Evolutionary conservation across 169 alveolate species (phyloP).

Genomic region (Fabrea salina): DNA sequence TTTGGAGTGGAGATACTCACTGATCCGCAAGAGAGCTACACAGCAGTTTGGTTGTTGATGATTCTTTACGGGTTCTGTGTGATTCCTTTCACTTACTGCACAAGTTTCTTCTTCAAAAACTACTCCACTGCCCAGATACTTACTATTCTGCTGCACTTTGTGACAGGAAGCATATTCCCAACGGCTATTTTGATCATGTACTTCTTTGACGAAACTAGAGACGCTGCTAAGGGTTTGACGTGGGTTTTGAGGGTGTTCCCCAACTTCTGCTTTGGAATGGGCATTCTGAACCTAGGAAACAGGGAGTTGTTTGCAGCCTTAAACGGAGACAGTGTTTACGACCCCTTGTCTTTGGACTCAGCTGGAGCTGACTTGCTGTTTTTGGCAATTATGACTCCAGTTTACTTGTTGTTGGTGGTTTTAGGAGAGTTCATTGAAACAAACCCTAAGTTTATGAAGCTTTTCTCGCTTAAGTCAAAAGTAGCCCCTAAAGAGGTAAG

Average conservation of each 20-base stretch:
- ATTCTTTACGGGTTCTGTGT: slow-evolving; percentile 36
- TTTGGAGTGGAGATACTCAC: slow-evolving; percentile 37
- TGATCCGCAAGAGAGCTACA: background rate
- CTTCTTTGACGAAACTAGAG: slow-evolving; percentile 28
- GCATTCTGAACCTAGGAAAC: slow-evolving; percentile 40
- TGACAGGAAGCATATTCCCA: slow-evolving; percentile 44
- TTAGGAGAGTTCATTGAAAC: slow-evolving; percentile 35
- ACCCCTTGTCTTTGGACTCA: slow-evolving; percentile 33
- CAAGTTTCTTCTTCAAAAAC: slow-evolving; percentile 34
- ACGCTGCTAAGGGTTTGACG: slow-evolving; percentile 9
- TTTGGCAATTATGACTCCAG: slow-evolving; percentile 8
- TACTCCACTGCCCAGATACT: slow-evolving; percentile 35
- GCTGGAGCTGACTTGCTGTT: slow-evolving; percentile 42
- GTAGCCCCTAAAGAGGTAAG: slow-evolving; percentile 29
- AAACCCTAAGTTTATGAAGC: background rate
- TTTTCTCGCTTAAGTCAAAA: slow-evolving; percentile 16
- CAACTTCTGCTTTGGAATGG: slow-evolving; percentile 51
- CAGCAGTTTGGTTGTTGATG: background rate
- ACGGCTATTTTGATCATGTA: slow-evolving; percentile 22
- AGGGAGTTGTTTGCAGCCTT: slow-evolving; percentile 2
- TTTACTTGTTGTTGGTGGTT: slow-evolving; percentile 22
- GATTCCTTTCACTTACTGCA: slow-evolving; percentile 39
- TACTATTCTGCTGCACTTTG: slow-evolving; percentile 36
- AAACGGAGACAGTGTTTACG: background rate
- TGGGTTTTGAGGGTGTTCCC: slow-evolving; percentile 60